Percentiles rank a stretch among this genome's conserved stretches.
Evolutionary conservation across 169 alveolate genomes (phyloP).

Genomic region (Plasmodium reichenowi): DNA sequence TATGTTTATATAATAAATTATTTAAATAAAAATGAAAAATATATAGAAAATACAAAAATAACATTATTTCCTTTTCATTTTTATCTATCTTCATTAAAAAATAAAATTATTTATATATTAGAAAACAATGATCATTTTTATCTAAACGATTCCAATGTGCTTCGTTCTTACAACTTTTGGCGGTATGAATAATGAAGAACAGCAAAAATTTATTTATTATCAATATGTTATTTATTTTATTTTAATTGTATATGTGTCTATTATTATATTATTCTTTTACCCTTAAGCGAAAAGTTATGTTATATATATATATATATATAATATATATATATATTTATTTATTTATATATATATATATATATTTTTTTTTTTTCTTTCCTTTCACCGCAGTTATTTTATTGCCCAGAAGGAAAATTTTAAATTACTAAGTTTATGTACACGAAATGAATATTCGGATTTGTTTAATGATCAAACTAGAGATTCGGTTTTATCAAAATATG

Average conservation of each 20-base stretch:
- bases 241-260: background rate
- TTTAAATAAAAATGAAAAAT: slow-evolving; percentile 22
- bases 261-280: background rate
- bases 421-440: slow-evolving; percentile 10
- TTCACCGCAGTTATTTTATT: slow-evolving; percentile 10
- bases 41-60: slow-evolving; percentile 19
- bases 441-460: slow-evolving; percentile 28
- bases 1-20: slow-evolving; percentile 21
- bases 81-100: slow-evolving; percentile 29
- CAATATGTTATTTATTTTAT: background rate
- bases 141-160: slow-evolving; percentile 6
- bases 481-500: slow-evolving; percentile 2
- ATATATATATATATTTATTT: background rate
- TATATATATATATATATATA: background rate
- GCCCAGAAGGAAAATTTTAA: slow-evolving; percentile 19
- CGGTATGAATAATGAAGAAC: background rate
- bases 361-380: background rate
- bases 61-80: slow-evolving; percentile 10
- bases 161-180: slow-evolving; percentile 38
- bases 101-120: slow-evolving; percentile 21
- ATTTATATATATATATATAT: background rate
- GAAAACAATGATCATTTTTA: slow-evolving; percentile 20
- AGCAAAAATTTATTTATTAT: background rate
- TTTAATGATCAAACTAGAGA: slow-evolving; percentile 33
- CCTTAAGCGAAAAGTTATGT: background rate